Conservation (phyloP, 1,284 basidiomycete genomes). For the Leccinum solheimii region DNA sequence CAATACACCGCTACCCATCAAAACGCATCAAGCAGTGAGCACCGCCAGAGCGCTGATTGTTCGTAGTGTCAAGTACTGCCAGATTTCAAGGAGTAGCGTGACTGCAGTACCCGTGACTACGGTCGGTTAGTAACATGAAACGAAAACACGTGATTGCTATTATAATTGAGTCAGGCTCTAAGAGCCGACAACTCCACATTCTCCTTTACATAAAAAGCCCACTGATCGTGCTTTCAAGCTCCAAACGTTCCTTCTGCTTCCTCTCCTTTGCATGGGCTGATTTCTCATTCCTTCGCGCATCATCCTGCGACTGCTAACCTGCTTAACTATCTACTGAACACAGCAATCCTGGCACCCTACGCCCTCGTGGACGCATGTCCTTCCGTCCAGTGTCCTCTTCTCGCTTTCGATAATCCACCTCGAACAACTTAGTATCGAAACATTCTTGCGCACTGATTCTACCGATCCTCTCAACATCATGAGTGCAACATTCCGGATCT, state of each 20-base stretch:
- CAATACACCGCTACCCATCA: neutral
- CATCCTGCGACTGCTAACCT: neutral
- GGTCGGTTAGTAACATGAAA: constrained; percentile 7
- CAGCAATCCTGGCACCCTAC: constrained; percentile 26
- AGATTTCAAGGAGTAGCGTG: neutral
- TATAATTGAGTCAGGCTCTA: neutral
- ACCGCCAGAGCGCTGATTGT: constrained; percentile 7
- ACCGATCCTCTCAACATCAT: constrained; percentile 8
- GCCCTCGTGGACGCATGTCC: constrained; percentile 26
- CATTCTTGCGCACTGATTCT: neutral
- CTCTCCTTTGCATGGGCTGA: constrained; percentile 25
- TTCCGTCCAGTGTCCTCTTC: neutral
- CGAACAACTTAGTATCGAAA: constrained; percentile 1
- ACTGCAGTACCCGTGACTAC: neutral
- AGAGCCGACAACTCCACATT: constrained; percentile 18
- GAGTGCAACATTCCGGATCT: constrained; percentile 60
- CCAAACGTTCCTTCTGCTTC: neutral
- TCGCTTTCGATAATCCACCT: constrained; percentile 18
- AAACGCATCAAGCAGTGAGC: constrained; percentile 2
- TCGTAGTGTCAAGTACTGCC: neutral
- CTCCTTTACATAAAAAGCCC: constrained; percentile 18
- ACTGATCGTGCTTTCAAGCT: neutral
- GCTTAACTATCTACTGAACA: neutral
- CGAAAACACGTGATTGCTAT: constrained; percentile 18
- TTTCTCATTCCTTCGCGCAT: neutral